These are phyloP conservation scores for Willaertia magna DNA, from an alignment of 208 protist species.

Conservation along the genomic window DNA sequence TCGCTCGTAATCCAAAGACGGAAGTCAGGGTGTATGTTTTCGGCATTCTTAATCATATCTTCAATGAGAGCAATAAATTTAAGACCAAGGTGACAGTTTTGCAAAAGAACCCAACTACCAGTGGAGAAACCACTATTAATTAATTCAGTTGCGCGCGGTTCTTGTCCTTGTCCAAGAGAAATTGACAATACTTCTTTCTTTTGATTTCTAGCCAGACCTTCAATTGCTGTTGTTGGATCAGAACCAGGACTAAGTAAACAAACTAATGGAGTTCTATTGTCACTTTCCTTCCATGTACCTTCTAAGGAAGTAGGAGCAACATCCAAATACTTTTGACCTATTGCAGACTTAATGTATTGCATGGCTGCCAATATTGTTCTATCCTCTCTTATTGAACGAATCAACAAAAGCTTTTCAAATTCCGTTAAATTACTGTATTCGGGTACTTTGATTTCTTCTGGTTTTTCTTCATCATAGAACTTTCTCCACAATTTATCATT, in stretches of 20 bases:
- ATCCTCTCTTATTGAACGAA: slow-evolving; percentile 82
- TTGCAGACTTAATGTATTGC: slow-evolving; percentile 66
- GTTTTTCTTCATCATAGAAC: slow-evolving; percentile 82
- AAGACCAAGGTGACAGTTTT: slow-evolving; percentile 91
- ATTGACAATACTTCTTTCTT: slow-evolving; percentile 81
- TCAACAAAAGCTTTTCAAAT: slow-evolving; percentile 83
- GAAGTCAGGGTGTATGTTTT: slow-evolving; percentile 35
- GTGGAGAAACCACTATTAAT: slow-evolving; percentile 36
- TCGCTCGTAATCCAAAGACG: slow-evolving; percentile 89
- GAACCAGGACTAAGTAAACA: slow-evolving; percentile 88
- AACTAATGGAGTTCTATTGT: slow-evolving; percentile 73
- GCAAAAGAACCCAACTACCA: slow-evolving; percentile 84
- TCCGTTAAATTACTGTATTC: slow-evolving; percentile 74
- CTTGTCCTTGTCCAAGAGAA: slow-evolving; percentile 96
- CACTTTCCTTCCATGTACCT: slow-evolving; percentile 67
- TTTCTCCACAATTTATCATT: slow-evolving; percentile 78
- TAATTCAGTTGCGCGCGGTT: slow-evolving; percentile 76
- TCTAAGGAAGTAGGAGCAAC: slow-evolving; percentile 68
- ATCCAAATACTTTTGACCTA: slow-evolving; percentile 82
- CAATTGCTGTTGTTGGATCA: slow-evolving; percentile 86
- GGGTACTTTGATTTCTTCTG: slow-evolving; percentile 67
- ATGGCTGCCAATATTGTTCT: slow-evolving; percentile 79
- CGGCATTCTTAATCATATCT: slow-evolving; percentile 22
- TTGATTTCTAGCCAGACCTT: slow-evolving; percentile 79
- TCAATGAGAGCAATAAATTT: slow-evolving; percentile 83